A percentile compares a stretch with the other conserved stretches of the same genome.
Conservation (phyloP, 1,284 basidiomycete genomes). For the Rhodotorula sp. region DNA sequence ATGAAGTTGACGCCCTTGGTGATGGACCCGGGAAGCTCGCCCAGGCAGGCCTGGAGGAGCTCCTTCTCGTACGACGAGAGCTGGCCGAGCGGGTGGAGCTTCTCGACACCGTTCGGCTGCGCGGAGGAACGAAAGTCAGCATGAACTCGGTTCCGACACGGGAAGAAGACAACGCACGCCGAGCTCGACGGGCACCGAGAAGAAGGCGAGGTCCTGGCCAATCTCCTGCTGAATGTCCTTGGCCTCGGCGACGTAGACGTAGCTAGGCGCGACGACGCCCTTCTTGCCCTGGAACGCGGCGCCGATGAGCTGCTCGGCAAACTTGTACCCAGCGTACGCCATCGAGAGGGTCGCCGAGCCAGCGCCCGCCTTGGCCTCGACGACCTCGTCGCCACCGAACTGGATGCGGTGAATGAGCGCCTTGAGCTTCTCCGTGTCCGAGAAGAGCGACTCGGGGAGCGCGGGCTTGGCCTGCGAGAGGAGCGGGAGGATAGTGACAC, state of each 20-base stretch:
- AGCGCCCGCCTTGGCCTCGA: constrained; percentile 86
- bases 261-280: constrained; percentile 74
- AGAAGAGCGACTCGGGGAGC: constrained; percentile 61
- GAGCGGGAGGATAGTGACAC: constrained; percentile 75
- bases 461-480: constrained; percentile 85
- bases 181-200: constrained; percentile 86
- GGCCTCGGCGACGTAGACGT: constrained; percentile 68
- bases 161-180: constrained; percentile 61
- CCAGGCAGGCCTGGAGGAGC: constrained; percentile 56
- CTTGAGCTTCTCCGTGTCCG: constrained; percentile 57
- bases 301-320: constrained; percentile 60
- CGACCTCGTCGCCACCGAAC: constrained; percentile 92
- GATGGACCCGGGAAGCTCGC: constrained; percentile 59
- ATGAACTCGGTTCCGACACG: not conserved
- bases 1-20: constrained; percentile 46
- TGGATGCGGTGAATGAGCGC: constrained; percentile 84
- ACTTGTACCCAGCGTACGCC: constrained; percentile 87
- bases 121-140: not conserved
- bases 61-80: constrained; percentile 56
- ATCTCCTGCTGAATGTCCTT: constrained; percentile 54
- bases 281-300: constrained; percentile 83
- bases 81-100: constrained; percentile 58
- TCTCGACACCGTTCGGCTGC: constrained; percentile 56
- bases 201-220: constrained; percentile 68
- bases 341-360: constrained; percentile 82